A percentile compares a stretch with the other conserved stretches of the same genome.
phyloP scores from a whole-genome alignment of 345 rosid species.

The Eucalyptus sp. region DNA sequence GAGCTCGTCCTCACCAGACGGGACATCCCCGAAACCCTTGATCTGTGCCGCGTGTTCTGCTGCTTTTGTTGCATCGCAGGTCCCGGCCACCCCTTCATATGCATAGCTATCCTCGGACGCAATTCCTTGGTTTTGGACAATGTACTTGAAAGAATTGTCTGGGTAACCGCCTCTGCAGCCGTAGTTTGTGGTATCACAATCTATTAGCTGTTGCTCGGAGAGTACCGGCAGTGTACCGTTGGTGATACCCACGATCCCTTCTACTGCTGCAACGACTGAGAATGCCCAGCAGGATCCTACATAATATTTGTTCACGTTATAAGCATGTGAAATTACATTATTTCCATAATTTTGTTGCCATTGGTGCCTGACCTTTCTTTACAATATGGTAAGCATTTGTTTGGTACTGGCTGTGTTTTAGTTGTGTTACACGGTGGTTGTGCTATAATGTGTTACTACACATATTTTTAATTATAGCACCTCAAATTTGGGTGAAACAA shows the following conservation, averaged over 20 bases:
- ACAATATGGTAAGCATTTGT: not conserved
- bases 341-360: not conserved
- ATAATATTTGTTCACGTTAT: not conserved
- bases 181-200: not conserved
- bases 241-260: not conserved
- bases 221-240: not conserved
- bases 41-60: not conserved
- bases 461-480: not conserved
- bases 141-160: not conserved
- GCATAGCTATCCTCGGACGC: not conserved
- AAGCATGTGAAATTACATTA: no score
- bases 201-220: not conserved
- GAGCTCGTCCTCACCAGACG: not conserved
- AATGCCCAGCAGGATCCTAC: conserved; percentile 1
- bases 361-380: not conserved
- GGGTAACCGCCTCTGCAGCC: not conserved
- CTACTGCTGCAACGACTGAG: not conserved
- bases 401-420: not conserved
- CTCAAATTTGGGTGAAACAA: not conserved
- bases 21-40: not conserved
- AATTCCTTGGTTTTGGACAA: not conserved
- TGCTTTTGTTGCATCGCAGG: not conserved
- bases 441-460: not conserved
- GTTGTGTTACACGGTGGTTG: not conserved
- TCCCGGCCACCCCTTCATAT: not conserved